These are phyloP conservation scores for Haematococcus lacustris DNA, from an alignment of 139 green algal species.

Conservation along the genomic window DNA sequence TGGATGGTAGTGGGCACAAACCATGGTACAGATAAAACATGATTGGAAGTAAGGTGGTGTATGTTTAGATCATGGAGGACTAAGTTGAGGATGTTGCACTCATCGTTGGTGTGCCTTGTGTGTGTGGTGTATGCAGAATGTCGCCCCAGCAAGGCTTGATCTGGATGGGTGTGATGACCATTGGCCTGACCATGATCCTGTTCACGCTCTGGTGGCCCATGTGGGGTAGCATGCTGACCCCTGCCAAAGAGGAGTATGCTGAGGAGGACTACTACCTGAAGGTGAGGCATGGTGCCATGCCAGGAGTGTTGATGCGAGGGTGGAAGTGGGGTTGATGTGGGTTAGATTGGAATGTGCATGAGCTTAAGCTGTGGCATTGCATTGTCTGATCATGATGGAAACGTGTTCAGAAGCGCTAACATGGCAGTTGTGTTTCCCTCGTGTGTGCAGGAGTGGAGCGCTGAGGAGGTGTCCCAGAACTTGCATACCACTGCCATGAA, in stretches of 20 bases:
- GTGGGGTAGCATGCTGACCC: slow-evolving; percentile 85
- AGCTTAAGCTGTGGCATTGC: no score
- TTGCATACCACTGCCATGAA: slow-evolving; percentile 2
- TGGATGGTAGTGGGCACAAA: no score
- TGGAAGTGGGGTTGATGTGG: no score
- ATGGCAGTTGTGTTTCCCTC: no score
- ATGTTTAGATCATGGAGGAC: neutral
- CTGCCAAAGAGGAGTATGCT: slow-evolving; percentile 41
- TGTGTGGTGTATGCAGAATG: neutral
- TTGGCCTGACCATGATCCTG: slow-evolving; percentile 59
- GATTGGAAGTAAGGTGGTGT: neutral
- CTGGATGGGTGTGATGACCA: slow-evolving; percentile 83
- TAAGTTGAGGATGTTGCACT: neutral
- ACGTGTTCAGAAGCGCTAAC: no score
- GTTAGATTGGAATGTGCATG: no score
- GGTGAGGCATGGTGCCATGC: neutral
- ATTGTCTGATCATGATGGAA: no score
- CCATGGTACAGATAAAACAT: no score
- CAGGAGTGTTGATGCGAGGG: no score
- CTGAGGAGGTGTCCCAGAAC: slow-evolving; percentile 8
- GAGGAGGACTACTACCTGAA: slow-evolving; percentile 88
- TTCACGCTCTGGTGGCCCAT: slow-evolving; percentile 79
- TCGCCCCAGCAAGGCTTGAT: slow-evolving; percentile 59
- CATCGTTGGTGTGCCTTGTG: slow-evolving; percentile 19
- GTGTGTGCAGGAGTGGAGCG: slow-evolving; percentile 7